Evolutionary conservation across 2,329 filamentous ascomycete species (phyloP).

Genomic region (Hymenoscyphus scutula): DNA sequence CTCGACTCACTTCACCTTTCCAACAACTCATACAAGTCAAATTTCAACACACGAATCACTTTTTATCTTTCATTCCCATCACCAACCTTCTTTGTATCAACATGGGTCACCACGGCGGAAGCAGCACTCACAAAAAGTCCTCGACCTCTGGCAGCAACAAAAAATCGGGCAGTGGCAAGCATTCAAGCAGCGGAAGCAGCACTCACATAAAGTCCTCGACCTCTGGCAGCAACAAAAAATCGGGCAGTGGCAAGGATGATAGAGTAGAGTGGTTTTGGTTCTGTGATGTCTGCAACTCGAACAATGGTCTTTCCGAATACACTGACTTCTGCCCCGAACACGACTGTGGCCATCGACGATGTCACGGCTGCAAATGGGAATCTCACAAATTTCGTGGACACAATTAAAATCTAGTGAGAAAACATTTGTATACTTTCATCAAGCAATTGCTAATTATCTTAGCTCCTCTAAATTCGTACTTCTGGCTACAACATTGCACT

Average conservation of each 20-base stretch:
- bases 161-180: neutral
- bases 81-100: neutral
- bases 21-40: neutral
- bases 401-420: neutral
- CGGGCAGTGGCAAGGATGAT: neutral
- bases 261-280: neutral
- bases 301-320: neutral
- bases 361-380: neutral
- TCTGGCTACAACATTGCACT: neutral
- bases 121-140: too few relatives aligned
- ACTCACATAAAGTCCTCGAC: too few relatives aligned
- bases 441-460: neutral
- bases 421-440: neutral
- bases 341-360: neutral
- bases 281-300: neutral
- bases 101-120: neutral
- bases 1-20: neutral
- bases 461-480: neutral
- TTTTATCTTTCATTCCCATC: neutral
- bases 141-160: neutral
- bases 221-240: neutral
- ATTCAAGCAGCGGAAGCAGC: neutral
- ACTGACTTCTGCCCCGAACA: slow-evolving; percentile 1
- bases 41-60: neutral
- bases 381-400: neutral